phyloP scores from a whole-genome alignment of 176 grass and related monocot species.

The Otatea glauca region DNA sequence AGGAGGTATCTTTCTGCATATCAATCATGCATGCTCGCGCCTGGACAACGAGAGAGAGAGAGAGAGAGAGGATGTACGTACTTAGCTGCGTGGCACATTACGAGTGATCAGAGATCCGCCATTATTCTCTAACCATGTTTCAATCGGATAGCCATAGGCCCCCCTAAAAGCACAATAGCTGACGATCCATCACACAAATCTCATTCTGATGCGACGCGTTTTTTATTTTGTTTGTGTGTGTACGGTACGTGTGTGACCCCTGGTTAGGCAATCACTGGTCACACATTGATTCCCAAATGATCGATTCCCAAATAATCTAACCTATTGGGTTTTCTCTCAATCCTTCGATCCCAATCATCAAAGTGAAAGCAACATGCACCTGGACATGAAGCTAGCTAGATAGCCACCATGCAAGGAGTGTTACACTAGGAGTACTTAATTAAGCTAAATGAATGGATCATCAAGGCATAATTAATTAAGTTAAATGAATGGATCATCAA shows the following conservation, averaged over 20 bases:
- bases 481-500: background rate
- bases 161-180: background rate
- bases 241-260: too few species aligned
- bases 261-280: too few species aligned
- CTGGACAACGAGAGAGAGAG: too few species aligned
- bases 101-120: background rate
- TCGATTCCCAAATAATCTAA: background rate
- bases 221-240: too few species aligned
- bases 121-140: background rate
- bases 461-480: background rate
- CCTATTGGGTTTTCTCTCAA: background rate
- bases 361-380: conserved; percentile 7
- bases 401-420: background rate
- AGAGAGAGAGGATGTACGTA: too few species aligned
- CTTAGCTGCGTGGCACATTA: background rate
- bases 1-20: background rate
- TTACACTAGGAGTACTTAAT: background rate
- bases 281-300: background rate
- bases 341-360: background rate
- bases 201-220: too few species aligned
- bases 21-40: too few species aligned
- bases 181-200: background rate
- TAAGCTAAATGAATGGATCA: background rate
- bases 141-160: background rate
- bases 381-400: background rate